phyloP scores from a whole-genome alignment of 352 stramenopile genomes.

The Globisporangium ultimum region DNA sequence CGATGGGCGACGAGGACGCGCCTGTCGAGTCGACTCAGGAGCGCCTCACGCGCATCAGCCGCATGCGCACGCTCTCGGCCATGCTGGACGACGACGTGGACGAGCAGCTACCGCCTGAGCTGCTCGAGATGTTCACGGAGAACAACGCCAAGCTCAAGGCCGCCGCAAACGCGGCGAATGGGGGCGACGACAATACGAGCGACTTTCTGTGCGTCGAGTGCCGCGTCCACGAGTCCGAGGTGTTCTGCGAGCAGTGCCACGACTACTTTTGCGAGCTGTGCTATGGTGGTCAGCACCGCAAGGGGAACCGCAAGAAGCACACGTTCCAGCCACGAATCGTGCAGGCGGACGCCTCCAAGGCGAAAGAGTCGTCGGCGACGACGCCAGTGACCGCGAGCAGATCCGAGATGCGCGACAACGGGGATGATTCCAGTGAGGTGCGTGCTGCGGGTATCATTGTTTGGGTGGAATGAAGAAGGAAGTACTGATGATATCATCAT shows the following conservation, averaged over 20 bases:
- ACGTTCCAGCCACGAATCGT: slow-evolving; percentile 71
- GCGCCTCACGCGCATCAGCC: slow-evolving; percentile 48
- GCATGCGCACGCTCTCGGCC: slow-evolving; percentile 78
- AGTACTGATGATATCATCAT: no score
- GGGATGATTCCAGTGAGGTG: slow-evolving; percentile 16
- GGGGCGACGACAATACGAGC: slow-evolving; percentile 18
- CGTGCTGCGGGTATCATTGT: neutral
- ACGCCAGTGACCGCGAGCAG: neutral
- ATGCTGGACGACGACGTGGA: slow-evolving; percentile 73
- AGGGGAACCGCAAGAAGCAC: slow-evolving; percentile 72
- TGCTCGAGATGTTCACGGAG: slow-evolving; percentile 45
- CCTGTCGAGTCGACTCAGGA: slow-evolving; percentile 15
- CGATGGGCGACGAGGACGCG: neutral
- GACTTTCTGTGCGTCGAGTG: slow-evolving; percentile 76
- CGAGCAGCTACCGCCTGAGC: slow-evolving; percentile 43
- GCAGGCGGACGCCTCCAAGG: neutral
- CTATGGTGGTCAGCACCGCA: slow-evolving; percentile 81
- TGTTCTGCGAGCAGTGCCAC: slow-evolving; percentile 87
- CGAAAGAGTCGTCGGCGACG: neutral
- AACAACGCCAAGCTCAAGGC: slow-evolving; percentile 10
- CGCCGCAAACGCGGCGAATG: slow-evolving; percentile 2
- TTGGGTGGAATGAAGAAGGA: neutral
- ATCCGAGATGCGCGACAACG: slow-evolving; percentile 5
- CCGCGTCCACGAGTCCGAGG: slow-evolving; percentile 52
- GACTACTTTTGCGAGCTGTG: slow-evolving; percentile 88